Base-by-base conservation (phyloP, 2,329 filamentous ascomycete species). In the Colletotrichum shisoi region DNA sequence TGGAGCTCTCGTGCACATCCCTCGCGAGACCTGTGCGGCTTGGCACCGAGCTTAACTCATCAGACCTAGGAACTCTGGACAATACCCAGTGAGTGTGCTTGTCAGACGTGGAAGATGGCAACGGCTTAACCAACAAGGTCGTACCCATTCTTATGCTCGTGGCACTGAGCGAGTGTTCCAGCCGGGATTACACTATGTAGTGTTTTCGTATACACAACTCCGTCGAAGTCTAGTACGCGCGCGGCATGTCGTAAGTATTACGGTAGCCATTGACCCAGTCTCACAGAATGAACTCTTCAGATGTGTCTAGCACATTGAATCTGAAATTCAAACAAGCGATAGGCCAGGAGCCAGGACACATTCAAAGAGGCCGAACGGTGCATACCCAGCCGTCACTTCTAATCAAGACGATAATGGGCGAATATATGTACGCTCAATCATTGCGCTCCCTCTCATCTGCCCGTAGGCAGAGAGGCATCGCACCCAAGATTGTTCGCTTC, bases 401-500 rank as follows among this genome's bases (percentile, higher is more conserved):
- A 8, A 27, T 40, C 19, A 21, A 12, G n/a, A 48, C 13, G 19
- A 45, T 6, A 1, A 27, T 40, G 39, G 62, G 49, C 54, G 59
- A 56, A 53, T 69, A 51, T 60, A 83, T 85, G 83, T 85, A 79
- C 82, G 83, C 73, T 84, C 83, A 84, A 85, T 85, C 83, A 85
- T 85, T 85, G 83, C 83, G 83, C 80, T 85, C 83, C 83, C 82
- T 78, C 81, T 78, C 83, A 85, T 76, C 61, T 74, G 74, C 77
- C 74, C 72, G 67, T 74, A 72, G 74, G 76, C 75, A 78, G 81
- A 77, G 78, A 79, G 84, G 79, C 83, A 85, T 81, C 83, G 83
- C 83, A 85, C 83, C 83, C 83, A 85, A 85, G 83, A 85, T 84
- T 84, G 82, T 81, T 80, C 83, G 82, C 73, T 80, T 83, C 81